A percentile compares a stretch with the other conserved stretches of the same genome.
Conservation (phyloP, 192 early-diverging fungal species). For the Backusella tarrabulga region DNA sequence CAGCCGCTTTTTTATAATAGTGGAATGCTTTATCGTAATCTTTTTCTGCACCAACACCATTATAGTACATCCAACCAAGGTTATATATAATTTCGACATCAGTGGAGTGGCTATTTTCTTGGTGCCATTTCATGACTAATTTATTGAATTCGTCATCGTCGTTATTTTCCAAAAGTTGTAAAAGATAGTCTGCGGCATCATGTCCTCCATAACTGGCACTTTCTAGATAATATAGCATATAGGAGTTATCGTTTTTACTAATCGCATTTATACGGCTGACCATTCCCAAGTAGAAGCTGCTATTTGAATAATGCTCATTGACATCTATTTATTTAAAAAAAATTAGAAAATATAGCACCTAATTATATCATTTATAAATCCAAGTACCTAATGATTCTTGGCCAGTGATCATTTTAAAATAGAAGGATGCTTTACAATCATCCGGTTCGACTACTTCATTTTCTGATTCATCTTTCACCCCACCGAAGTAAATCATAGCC, state of each 20-base stretch:
- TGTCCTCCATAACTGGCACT: not conserved
- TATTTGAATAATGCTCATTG: not conserved
- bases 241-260: not conserved
- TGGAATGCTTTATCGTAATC: not conserved
- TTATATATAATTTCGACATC: not conserved
- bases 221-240: not conserved
- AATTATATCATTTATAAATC: not conserved
- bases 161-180: not conserved
- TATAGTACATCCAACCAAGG: not conserved
- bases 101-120: not conserved
- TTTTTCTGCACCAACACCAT: not conserved
- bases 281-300: not conserved
- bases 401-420: not conserved
- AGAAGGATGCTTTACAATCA: not conserved
- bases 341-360: not conserved
- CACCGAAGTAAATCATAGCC: not conserved
- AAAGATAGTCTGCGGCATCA: not conserved
- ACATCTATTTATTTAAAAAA: not conserved
- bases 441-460: not conserved
- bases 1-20: conserved; percentile 14
- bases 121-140: not conserved
- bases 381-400: not conserved
- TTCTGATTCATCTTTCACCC: not conserved
- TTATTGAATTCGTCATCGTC: not conserved
- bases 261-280: not conserved